A percentile compares a stretch with the other conserved stretches of the same genome.
These are phyloP conservation scores for Cystofilobasidium macerans DNA, from an alignment of 768 basidiomycete species.

Conservation along the genomic window DNA sequence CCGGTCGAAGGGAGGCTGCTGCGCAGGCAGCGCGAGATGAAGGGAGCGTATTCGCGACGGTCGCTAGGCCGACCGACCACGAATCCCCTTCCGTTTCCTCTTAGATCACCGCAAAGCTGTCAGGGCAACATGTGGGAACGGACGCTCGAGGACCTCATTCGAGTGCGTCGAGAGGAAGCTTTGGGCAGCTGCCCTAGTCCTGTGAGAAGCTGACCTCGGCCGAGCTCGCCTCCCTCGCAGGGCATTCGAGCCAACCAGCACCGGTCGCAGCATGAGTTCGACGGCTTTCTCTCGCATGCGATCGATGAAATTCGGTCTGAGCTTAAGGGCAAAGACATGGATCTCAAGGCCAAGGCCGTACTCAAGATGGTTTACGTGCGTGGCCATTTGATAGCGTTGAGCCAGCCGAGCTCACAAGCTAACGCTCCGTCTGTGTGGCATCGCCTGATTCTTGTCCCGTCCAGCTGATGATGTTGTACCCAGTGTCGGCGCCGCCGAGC, in stretches of 20 bases:
- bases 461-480: constrained; percentile 82
- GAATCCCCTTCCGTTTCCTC: not conserved
- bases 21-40: no score
- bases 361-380: constrained; percentile 93
- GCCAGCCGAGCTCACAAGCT: constrained; percentile 3
- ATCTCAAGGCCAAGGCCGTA: constrained; percentile 85
- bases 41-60: no score
- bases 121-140: constrained; percentile 72
- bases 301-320: constrained; percentile 60
- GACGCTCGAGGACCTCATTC: constrained; percentile 85
- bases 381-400: constrained; percentile 29
- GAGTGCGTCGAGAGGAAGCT: constrained; percentile 41
- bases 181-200: not conserved
- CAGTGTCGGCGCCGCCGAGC: constrained; percentile 83
- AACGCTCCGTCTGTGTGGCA: not conserved
- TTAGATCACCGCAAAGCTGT: not conserved
- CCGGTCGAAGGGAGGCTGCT: no score
- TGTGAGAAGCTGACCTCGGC: not conserved
- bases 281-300: constrained; percentile 56
- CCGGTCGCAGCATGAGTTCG: constrained; percentile 78
- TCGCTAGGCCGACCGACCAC: not conserved
- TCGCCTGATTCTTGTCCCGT: constrained; percentile 21
- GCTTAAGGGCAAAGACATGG: constrained; percentile 89
- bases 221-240: not conserved
- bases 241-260: constrained; percentile 84